Conservation (phyloP, 1,284 basidiomycete genomes). For the Tilletiopsis washingtonensis region DNA sequence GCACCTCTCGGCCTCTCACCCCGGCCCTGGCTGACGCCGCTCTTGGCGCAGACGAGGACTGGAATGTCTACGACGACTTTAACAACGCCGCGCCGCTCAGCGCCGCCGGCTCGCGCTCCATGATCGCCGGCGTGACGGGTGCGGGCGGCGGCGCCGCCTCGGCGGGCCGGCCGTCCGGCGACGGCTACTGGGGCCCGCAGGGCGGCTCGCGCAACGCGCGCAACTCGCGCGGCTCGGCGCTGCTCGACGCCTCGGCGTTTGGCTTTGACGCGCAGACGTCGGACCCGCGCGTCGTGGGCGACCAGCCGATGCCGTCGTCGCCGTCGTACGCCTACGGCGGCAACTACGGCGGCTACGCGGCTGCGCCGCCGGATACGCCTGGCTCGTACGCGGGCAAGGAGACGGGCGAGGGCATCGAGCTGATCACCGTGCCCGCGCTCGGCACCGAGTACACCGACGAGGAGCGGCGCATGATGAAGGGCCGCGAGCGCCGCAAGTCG, state of each 20-base stretch:
- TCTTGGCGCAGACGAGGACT: no score
- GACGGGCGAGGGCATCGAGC: conserved; percentile 25
- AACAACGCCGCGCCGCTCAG: conserved; percentile 22
- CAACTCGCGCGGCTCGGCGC: conserved; percentile 1
- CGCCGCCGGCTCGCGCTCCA: conserved; percentile 11
- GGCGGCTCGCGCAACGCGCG: not conserved
- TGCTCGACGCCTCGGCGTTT: conserved; percentile 26
- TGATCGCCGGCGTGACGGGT: not conserved
- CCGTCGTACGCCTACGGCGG: not conserved
- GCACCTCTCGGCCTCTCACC: no score
- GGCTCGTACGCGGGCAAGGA: not conserved
- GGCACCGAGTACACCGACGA: conserved; percentile 35
- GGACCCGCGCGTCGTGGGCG: conserved; percentile 16
- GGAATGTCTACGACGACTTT: conserved; percentile 44
- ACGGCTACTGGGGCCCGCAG: not conserved
- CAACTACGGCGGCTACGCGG: not conserved
- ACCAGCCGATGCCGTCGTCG: not conserved
- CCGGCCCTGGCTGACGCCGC: no score
- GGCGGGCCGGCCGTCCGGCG: not conserved
- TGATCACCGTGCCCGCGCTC: conserved; percentile 41
- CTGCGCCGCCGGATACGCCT: conserved; percentile 3
- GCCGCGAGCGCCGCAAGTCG: not conserved
- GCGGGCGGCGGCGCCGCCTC: not conserved
- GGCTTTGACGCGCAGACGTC: conserved; percentile 34
- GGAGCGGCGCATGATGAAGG: conserved; percentile 28